A percentile compares a stretch with the other conserved stretches of the same genome.
These are phyloP conservation scores for Cornus florida DNA, from an alignment of 148 eudicot species.

Conservation along the genomic window DNA sequence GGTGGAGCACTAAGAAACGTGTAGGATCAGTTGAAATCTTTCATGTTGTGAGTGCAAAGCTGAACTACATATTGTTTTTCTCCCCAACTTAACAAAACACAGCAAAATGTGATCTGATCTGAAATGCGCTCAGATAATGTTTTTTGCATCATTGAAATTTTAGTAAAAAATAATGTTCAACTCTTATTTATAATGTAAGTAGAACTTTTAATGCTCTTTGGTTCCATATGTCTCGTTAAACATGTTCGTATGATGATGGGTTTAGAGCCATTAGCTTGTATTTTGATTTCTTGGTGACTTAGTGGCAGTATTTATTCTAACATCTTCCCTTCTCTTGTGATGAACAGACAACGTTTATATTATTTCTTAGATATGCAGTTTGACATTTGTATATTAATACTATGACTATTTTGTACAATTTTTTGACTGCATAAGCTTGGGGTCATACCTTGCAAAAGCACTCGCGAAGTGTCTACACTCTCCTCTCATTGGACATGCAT, in stretches of 20 bases:
- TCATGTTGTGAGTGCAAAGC: background rate
- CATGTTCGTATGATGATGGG: background rate
- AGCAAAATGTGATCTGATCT: slow-evolving; percentile 1
- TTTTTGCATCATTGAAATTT: background rate
- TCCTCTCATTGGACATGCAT: slow-evolving; percentile 79
- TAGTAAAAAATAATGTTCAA: background rate
- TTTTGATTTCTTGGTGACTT: background rate
- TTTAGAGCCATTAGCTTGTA: background rate
- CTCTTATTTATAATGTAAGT: background rate
- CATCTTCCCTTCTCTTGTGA: background rate
- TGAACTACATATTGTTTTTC: background rate
- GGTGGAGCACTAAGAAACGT: background rate
- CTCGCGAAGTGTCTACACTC: slow-evolving; percentile 82
- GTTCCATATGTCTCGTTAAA: background rate
- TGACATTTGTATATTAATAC: background rate
- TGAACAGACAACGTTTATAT: background rate
- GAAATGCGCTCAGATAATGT: background rate
- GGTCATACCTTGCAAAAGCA: slow-evolving; percentile 66
- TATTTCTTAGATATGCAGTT: background rate
- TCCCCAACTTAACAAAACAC: background rate
- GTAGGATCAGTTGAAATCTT: background rate
- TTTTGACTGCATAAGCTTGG: background rate
- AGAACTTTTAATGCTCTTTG: background rate
- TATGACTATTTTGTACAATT: background rate
- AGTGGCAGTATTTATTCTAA: too few species aligned